Evolutionary conservation across 345 rosid species (phyloP).

Genomic region (Punica granatum): DNA sequence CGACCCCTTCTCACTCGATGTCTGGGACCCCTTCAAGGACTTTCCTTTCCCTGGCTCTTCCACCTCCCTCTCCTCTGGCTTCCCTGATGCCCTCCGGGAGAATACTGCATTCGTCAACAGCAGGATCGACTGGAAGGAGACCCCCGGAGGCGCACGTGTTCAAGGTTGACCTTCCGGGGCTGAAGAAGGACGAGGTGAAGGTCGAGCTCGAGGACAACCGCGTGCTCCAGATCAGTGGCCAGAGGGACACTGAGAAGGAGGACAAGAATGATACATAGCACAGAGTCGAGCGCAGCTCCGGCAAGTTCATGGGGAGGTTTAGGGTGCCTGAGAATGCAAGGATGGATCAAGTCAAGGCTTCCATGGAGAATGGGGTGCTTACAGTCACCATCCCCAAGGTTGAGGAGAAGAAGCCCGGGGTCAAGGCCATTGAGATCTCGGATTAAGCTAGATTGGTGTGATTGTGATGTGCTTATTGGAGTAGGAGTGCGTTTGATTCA

Average conservation of each 20-base stretch:
- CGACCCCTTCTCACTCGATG: neutral
- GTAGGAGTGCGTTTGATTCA: no score
- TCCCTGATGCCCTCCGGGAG: no score
- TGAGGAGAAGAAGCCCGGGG: no score
- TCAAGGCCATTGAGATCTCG: no score
- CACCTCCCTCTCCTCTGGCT: neutral
- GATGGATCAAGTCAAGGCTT: no score
- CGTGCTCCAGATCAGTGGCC: neutral
- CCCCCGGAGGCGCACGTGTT: neutral
- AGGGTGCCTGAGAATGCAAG: no score
- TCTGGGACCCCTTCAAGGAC: neutral
- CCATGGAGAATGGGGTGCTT: no score
- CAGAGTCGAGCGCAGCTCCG: neutral
- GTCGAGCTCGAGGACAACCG: neutral
- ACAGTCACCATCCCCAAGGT: no score
- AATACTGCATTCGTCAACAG: neutral
- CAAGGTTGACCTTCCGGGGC: neutral
- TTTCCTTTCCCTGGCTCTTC: no score
- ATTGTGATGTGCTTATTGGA: no score
- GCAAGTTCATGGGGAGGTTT: neutral
- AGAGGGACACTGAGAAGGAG: neutral
- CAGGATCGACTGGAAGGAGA: neutral
- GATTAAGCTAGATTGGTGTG: no score
- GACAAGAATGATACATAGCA: neutral
- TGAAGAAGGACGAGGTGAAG: neutral